A percentile compares a stretch with the other conserved stretches of the same genome.
These are phyloP conservation scores for Phytophthora podocarpi DNA, from an alignment of 352 stramenopile species.

Conservation along the genomic window DNA sequence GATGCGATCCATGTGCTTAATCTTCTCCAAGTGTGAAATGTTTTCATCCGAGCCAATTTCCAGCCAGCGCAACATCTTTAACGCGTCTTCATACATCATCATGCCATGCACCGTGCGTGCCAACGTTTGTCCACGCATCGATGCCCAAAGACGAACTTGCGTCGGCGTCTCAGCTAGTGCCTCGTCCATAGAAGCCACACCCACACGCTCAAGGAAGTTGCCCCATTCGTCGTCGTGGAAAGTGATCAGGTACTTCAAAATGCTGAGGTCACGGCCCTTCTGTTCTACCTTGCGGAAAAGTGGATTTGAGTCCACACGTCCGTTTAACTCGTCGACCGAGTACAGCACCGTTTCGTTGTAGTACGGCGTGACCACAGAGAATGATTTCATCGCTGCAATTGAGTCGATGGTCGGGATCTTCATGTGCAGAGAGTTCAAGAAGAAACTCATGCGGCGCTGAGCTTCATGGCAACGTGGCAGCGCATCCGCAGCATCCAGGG, in stretches of 20 bases:
- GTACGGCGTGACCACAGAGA: constrained; percentile 89
- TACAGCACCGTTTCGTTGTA: constrained; percentile 91
- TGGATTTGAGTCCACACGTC: constrained; percentile 80
- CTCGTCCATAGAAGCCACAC: constrained; percentile 76
- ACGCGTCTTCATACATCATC: constrained; percentile 91
- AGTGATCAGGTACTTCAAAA: constrained; percentile 90
- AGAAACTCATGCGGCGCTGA: constrained; percentile 90
- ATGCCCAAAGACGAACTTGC: constrained; percentile 87
- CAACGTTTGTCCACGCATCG: constrained; percentile 86
- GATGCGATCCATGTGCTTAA: constrained; percentile 90
- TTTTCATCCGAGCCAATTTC: constrained; percentile 87
- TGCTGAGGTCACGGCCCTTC: constrained; percentile 85
- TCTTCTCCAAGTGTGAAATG: constrained; percentile 88
- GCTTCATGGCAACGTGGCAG: constrained; percentile 85
- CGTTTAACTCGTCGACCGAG: constrained; percentile 84
- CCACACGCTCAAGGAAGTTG: constrained; percentile 87
- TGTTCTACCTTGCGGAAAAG: constrained; percentile 87
- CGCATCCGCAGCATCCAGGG: constrained; percentile 81
- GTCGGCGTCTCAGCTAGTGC: constrained; percentile 81
- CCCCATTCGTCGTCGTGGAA: constrained; percentile 90
- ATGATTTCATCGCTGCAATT: constrained; percentile 88
- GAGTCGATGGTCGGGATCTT: constrained; percentile 84
- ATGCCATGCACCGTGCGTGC: constrained; percentile 88
- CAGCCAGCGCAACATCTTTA: constrained; percentile 89
- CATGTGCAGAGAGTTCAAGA: constrained; percentile 90